Evolutionary conservation across 352 stramenopile species (phyloP).

Genomic region (Phytopythium ostracodes): DNA sequence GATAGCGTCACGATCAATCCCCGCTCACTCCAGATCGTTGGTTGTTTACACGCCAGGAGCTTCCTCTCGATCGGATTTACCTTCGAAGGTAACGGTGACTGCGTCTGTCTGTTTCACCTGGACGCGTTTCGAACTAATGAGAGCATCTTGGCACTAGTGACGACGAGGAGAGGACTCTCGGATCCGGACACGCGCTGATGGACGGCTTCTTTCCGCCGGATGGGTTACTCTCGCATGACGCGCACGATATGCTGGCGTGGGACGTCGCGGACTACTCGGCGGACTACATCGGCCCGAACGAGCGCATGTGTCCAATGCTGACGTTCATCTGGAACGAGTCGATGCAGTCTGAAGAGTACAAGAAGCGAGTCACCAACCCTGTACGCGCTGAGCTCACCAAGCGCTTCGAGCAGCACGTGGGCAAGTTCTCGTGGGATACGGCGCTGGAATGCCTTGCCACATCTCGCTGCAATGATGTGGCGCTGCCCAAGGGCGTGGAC

Average conservation of each 20-base stretch:
- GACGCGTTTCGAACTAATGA: not conserved
- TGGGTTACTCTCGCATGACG: slow-evolving; percentile 26
- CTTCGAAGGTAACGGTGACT: slow-evolving; percentile 35
- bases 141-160: slow-evolving; percentile 30
- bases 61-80: slow-evolving; percentile 58
- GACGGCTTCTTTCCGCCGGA: slow-evolving; percentile 75
- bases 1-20: not conserved
- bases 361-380: slow-evolving; percentile 35
- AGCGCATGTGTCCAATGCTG: slow-evolving; percentile 77
- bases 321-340: slow-evolving; percentile 60
- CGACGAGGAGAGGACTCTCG: slow-evolving; percentile 79
- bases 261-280: slow-evolving; percentile 63
- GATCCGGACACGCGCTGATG: slow-evolving; percentile 76
- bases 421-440: slow-evolving; percentile 77
- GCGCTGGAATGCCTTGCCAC: slow-evolving; percentile 79
- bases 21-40: not conserved
- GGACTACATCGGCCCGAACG: slow-evolving; percentile 77
- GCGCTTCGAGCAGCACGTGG: slow-evolving; percentile 60
- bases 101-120: not conserved
- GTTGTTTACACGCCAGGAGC: slow-evolving; percentile 20
- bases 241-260: slow-evolving; percentile 72
- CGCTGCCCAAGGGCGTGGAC: slow-evolving; percentile 54
- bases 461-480: slow-evolving; percentile 70
- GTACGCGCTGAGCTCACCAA: slow-evolving; percentile 42
- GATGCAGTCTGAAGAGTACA: slow-evolving; percentile 52